A percentile compares a stretch with the other conserved stretches of the same genome.
Conservation (phyloP, 768 basidiomycete genomes). For the Tylopilus intermedius region DNA sequence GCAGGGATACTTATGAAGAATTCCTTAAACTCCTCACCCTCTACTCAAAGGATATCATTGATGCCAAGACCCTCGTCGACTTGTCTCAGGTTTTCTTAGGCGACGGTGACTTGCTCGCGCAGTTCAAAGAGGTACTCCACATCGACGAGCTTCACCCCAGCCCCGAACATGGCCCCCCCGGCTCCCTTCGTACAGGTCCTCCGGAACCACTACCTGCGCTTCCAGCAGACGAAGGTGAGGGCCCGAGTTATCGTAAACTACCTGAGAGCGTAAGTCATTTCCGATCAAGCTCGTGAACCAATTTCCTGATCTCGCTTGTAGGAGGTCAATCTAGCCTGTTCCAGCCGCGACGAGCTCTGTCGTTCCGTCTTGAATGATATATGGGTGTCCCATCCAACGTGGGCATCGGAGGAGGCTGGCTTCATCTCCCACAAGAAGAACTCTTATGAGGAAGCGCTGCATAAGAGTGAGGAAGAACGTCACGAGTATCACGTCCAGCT, state of each 20-base stretch:
- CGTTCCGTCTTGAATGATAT: conserved; percentile 95
- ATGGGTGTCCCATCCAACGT: conserved; percentile 98
- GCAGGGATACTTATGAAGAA: conserved; percentile 79
- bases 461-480: conserved; percentile 96
- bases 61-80: conserved; percentile 75
- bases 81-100: conserved; percentile 78
- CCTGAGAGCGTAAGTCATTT: conserved; percentile 72
- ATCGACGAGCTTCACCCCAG: conserved; percentile 66
- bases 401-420: conserved; percentile 94
- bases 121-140: conserved; percentile 84
- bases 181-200: conserved; percentile 70
- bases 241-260: conserved; percentile 89
- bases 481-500: conserved; percentile 97
- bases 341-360: conserved; percentile 89
- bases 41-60: conserved; percentile 89
- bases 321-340: conserved; percentile 89
- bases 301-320: conserved; percentile 29
- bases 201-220: conserved; percentile 74
- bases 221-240: conserved; percentile 79
- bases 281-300: not conserved
- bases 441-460: conserved; percentile 88
- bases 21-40: conserved; percentile 90
- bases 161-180: conserved; percentile 66
- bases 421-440: conserved; percentile 97
- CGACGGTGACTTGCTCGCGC: conserved; percentile 69